Evolutionary conservation across 2,329 filamentous ascomycete genomes (phyloP).

Genomic region (Aspergillus arachidicola): DNA sequence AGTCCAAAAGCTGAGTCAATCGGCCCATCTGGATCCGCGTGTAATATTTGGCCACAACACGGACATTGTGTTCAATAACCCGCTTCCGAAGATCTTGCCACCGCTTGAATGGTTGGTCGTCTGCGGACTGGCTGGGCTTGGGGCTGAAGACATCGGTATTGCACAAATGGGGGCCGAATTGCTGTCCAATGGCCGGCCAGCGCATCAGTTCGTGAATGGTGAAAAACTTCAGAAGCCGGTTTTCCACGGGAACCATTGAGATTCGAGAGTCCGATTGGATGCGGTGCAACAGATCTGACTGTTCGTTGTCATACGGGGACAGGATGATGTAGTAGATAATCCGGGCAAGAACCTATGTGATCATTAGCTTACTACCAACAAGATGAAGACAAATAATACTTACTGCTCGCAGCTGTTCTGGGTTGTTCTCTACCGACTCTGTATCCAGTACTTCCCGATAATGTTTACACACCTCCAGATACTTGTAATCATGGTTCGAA

Average conservation of each 20-base stretch:
- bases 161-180: constrained; percentile 86
- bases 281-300: constrained; percentile 94
- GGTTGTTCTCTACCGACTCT: constrained; percentile 88
- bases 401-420: constrained; percentile 82
- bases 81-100: constrained; percentile 97
- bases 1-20: constrained; percentile 84
- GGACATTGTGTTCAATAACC: constrained; percentile 98
- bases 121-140: constrained; percentile 62
- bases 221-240: constrained; percentile 88
- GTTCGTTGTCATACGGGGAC: constrained; percentile 96
- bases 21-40: constrained; percentile 93
- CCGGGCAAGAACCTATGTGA: constrained; percentile 78
- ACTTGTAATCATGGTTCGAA: constrained; percentile 96
- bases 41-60: constrained; percentile 97
- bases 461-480: constrained; percentile 96
- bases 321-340: constrained; percentile 98
- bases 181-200: constrained; percentile 89
- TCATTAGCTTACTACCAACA: constrained; percentile 14
- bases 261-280: constrained; percentile 85
- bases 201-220: constrained; percentile 97
- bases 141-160: constrained; percentile 86
- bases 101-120: constrained; percentile 79
- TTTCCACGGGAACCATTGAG: constrained; percentile 74
- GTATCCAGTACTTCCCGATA: constrained; percentile 97
- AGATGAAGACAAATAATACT: constrained; percentile 34